Evolutionary conservation across 192 early-diverging fungal genomes (phyloP).

Genomic region (Mortierella antarctica): DNA sequence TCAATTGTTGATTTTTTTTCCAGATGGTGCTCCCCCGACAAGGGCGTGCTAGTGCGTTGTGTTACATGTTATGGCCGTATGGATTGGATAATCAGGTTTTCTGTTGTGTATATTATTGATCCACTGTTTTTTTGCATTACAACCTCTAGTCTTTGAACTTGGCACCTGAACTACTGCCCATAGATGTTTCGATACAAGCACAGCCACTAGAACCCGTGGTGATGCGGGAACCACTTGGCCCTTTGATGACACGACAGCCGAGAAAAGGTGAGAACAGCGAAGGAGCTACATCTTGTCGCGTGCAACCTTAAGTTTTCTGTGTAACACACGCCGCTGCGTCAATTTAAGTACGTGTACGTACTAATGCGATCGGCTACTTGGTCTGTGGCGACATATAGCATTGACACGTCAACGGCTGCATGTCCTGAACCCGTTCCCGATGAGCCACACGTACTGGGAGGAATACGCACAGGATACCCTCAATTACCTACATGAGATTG

Average conservation of each 20-base stretch:
- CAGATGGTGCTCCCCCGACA: too few species aligned
- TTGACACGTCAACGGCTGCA: slow-evolving; percentile 15
- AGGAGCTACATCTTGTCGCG: too few species aligned
- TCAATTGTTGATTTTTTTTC: too few species aligned
- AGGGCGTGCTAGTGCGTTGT: neutral
- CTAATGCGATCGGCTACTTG: neutral
- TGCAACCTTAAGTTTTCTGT: neutral
- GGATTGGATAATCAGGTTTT: neutral
- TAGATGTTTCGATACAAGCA: too few species aligned
- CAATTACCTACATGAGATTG: slow-evolving; percentile 25
- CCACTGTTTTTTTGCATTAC: neutral
- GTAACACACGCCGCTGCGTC: neutral
- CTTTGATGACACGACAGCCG: slow-evolving; percentile 36
- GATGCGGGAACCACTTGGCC: slow-evolving; percentile 5
- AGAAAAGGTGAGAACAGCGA: slow-evolving; percentile 16
- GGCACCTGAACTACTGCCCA: too few species aligned
- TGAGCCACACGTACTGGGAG: slow-evolving; percentile 28
- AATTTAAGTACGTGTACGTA: neutral
- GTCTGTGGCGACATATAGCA: slow-evolving; percentile 2
- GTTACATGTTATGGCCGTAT: neutral
- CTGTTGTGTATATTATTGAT: neutral
- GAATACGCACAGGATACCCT: slow-evolving; percentile 50
- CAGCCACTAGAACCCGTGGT: too few species aligned
- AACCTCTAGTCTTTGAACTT: too few species aligned
- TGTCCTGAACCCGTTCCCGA: slow-evolving; percentile 22